Conservation (phyloP, 176 grass and related monocot genomes). For the Carex myosuroides region DNA sequence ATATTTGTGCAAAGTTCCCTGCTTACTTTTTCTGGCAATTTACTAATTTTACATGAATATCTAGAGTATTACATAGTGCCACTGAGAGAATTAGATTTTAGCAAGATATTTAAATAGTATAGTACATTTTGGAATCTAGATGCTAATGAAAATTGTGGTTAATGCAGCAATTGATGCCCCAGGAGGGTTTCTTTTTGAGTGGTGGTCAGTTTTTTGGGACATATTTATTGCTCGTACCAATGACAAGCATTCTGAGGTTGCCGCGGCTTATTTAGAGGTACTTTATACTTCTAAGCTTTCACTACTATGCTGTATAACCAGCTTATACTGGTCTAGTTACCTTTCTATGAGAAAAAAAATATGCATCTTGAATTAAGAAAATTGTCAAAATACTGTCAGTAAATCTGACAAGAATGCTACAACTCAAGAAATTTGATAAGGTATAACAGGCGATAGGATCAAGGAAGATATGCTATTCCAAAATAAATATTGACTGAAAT, state of each 20-base stretch:
- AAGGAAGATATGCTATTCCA: neutral
- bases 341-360: neutral
- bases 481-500: neutral
- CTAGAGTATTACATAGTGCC: neutral
- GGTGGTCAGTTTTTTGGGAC: constrained; percentile 99
- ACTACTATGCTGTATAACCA: neutral
- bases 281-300: neutral
- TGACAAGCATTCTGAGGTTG: constrained; percentile 96
- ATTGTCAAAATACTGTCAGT: neutral
- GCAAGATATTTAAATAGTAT: neutral
- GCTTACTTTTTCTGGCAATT: neutral
- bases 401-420: neutral
- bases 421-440: neutral
- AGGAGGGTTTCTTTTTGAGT: constrained; percentile 98
- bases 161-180: constrained; percentile 91
- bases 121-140: neutral
- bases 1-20: neutral
- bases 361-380: neutral
- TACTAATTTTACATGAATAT: neutral
- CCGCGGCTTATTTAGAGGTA: constrained; percentile 88
- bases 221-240: constrained; percentile 97
- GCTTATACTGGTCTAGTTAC: neutral
- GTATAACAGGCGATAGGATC: neutral
- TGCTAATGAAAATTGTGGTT: constrained; percentile 20
- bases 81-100: neutral